Evolutionary conservation across 305 asterid species (phyloP).

Genomic region (Ruellia speciosa): DNA sequence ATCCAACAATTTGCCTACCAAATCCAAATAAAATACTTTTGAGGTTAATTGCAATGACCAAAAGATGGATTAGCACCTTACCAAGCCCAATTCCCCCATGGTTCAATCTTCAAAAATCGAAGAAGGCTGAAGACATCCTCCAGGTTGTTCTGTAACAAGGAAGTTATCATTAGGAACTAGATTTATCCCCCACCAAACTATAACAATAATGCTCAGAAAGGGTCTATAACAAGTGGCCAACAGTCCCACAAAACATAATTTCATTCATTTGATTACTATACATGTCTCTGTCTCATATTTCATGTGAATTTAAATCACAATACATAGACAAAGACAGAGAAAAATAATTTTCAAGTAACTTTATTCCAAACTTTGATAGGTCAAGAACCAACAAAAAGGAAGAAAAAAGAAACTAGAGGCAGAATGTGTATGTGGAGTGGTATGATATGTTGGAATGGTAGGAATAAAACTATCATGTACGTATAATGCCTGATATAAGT

Average conservation of each 20-base stretch:
- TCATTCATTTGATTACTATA: neutral
- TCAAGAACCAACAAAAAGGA: neutral
- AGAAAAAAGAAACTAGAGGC: too few species aligned
- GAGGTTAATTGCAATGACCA: slow-evolving; percentile 13
- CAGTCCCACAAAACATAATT: neutral
- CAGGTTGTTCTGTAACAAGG: slow-evolving; percentile 69
- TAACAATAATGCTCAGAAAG: slow-evolving; percentile 15
- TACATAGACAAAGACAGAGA: neutral
- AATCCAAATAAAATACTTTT: slow-evolving; percentile 2
- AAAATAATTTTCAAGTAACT: too few species aligned
- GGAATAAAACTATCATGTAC: too few species aligned
- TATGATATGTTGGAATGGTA: too few species aligned
- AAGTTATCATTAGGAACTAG: slow-evolving; percentile 21
- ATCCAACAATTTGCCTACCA: slow-evolving; percentile 6
- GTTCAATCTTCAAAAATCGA: slow-evolving; percentile 93
- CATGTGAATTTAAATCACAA: too few species aligned
- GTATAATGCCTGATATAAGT: too few species aligned
- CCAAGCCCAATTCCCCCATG: slow-evolving; percentile 99
- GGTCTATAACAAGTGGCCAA: slow-evolving; percentile 6
- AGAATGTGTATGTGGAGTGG: too few species aligned
- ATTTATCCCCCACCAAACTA: slow-evolving; percentile 12
- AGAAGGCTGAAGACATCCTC: slow-evolving; percentile 93
- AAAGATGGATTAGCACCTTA: slow-evolving; percentile 34
- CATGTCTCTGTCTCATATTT: neutral
- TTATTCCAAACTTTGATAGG: neutral